A percentile compares a stretch with the other conserved stretches of the same genome.
Conservation (phyloP, 306 rosid species). For the Cucurbita ficifolia region DNA sequence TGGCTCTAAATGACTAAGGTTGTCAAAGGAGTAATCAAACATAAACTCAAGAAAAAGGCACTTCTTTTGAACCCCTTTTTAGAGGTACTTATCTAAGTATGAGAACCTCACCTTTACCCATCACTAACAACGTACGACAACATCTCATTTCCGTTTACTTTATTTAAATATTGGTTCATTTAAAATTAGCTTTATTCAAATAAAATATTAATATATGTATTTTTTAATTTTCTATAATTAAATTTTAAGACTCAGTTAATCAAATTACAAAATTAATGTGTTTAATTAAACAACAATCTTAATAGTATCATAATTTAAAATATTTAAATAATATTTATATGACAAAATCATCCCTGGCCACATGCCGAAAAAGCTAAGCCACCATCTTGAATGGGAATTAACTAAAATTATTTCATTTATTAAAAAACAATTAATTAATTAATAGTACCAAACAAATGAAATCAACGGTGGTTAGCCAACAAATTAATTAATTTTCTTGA, state of each 20-base stretch:
- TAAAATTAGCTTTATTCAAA: not conserved
- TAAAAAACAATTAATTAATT: not conserved
- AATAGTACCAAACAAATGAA: not conserved
- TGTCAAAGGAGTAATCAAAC: not conserved
- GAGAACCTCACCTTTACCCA: not conserved
- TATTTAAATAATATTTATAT: not conserved
- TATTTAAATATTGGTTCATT: not conserved
- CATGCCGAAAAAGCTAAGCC: not conserved
- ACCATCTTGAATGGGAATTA: not conserved
- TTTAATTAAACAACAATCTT: not conserved
- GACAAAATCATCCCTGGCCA: constrained; percentile 1
- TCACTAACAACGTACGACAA: not conserved
- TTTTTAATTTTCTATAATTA: no score
- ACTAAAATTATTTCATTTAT: not conserved
- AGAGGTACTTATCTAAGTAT: not conserved
- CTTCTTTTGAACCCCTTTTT: not conserved
- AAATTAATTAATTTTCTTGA: not conserved
- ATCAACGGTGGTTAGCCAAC: not conserved
- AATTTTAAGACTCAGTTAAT: no score
- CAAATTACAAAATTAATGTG: no score
- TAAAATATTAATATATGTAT: no score
- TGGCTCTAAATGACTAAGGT: not conserved
- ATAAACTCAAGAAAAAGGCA: not conserved
- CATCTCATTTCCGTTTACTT: not conserved
- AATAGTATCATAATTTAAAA: not conserved